Evolutionary conservation across 176 grass and related monocot genomes (phyloP), one percentile per base, ranked within the genome.

Genomic region (Sorghum bicolor): DNA sequence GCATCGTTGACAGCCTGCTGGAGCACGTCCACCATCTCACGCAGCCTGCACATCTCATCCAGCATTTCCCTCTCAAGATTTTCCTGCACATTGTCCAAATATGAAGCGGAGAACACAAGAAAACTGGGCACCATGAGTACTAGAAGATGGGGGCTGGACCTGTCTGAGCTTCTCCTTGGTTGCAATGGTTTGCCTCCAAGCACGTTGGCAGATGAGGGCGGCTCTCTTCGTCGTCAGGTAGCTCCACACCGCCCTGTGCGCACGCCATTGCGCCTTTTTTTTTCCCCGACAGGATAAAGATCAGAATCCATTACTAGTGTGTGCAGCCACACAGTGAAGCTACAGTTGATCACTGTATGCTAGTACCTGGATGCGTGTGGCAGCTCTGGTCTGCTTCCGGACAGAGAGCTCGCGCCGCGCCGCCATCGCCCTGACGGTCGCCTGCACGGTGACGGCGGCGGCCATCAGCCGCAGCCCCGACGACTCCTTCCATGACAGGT

Each of bases 311-410:
- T 29, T 26, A 25, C 29, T 9, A 52, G 43, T 36, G 1, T 36
- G 4, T 48, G 26, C 45, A 12, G 28, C 26, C 7, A 48, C 41
- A 16, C 5, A 8, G 40, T 50, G 26, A 20, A 14, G 47, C 28
- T 53, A 53, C 47, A 33, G 44, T 19, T 19, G 64, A 69, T 70
- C 33, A 70, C 12, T 25, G 67, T 7, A 19, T 70, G 53, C 31
- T 85, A 93, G 88, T 82, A 93, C 91, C 88, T 93, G 92, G 76
- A 93, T 93, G 80, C 76, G 74, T 2, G 79, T 68, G 64, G 92
- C 92, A 34, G 88, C 92, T 39, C 50, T 80, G 16, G 44, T 73
- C 30, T 28, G 63, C 70, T 74, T 73, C 64, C 82, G 80, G 75
- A 80, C 17, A 0, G 65, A 85, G 71, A 93, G 75, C 80, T 90